A percentile compares a stretch with the other conserved stretches of the same genome.
Evolutionary conservation across 352 stramenopile species (phyloP).

Genomic region (Phytophthora cryptogea): DNA sequence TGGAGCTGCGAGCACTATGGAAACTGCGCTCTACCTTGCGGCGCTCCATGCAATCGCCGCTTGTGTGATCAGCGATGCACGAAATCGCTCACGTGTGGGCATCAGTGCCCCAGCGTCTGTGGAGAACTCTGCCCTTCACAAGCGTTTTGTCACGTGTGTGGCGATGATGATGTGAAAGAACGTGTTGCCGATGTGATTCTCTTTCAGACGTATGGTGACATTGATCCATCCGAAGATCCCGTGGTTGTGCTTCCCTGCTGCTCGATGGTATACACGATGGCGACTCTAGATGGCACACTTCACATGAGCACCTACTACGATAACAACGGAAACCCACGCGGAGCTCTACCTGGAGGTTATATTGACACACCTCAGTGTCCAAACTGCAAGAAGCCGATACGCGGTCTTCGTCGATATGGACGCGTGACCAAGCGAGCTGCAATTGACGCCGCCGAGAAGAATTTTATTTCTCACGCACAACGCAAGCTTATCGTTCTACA

Average conservation of each 20-base stretch:
- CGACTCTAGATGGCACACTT: slow-evolving; percentile 75
- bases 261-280: slow-evolving; percentile 64
- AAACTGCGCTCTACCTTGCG: slow-evolving; percentile 59
- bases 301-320: slow-evolving; percentile 40
- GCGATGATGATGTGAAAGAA: slow-evolving; percentile 34
- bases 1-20: slow-evolving; percentile 74
- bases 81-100: slow-evolving; percentile 58
- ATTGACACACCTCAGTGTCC: slow-evolving; percentile 46
- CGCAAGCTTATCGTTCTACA: slow-evolving; percentile 26
- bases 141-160: slow-evolving; percentile 65
- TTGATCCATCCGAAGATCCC: slow-evolving; percentile 68
- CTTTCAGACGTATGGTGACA: slow-evolving; percentile 57
- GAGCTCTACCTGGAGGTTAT: slow-evolving; percentile 28
- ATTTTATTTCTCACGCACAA: slow-evolving; percentile 45
- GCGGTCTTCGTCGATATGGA: slow-evolving; percentile 45
- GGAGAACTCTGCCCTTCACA: slow-evolving; percentile 68
- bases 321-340: slow-evolving; percentile 23
- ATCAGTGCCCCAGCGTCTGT: slow-evolving; percentile 78
- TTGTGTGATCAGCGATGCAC: slow-evolving; percentile 58
- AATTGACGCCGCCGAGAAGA: slow-evolving; percentile 50
- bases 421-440: slow-evolving; percentile 47
- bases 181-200: slow-evolving; percentile 68
- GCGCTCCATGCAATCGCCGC: slow-evolving; percentile 48
- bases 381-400: slow-evolving; percentile 50
- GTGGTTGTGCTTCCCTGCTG: slow-evolving; percentile 72